These are phyloP conservation scores for Fusarium nematophilum DNA, from an alignment of 2,329 filamentous ascomycete species.

Conservation along the genomic window DNA sequence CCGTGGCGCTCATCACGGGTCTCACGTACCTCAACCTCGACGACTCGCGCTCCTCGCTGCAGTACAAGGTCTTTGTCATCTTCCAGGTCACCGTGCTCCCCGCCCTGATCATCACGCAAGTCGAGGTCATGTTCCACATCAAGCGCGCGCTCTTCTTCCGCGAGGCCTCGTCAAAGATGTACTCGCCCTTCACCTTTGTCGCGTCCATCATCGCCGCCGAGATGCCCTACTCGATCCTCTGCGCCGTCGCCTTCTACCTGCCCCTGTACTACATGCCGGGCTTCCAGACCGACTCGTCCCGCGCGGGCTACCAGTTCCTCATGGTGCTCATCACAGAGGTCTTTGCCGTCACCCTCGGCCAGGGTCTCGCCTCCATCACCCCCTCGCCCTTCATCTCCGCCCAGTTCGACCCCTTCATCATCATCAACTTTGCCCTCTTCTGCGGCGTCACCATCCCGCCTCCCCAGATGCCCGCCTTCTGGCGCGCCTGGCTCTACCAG, in stretches of 20 bases:
- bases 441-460: conserved; percentile 87
- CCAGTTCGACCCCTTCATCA: conserved; percentile 83
- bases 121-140: conserved; percentile 83
- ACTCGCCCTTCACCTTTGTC: conserved; percentile 82
- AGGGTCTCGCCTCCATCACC: conserved; percentile 80
- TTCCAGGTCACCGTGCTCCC: conserved; percentile 91
- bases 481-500: conserved; percentile 80
- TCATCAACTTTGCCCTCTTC: conserved; percentile 86
- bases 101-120: conserved; percentile 83
- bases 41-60: conserved; percentile 78
- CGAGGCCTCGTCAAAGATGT: conserved; percentile 87
- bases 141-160: conserved; percentile 86
- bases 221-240: conserved; percentile 84
- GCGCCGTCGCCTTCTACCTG: conserved; percentile 83
- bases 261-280: conserved; percentile 88
- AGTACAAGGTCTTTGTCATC: conserved; percentile 89
- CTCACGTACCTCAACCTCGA: conserved; percentile 84
- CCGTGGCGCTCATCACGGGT: conserved; percentile 81
- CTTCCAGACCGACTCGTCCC: conserved; percentile 69
- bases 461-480: conserved; percentile 78
- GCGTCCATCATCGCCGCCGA: conserved; percentile 84
- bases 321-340: conserved; percentile 86
- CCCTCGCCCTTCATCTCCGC: conserved; percentile 83
- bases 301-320: conserved; percentile 88
- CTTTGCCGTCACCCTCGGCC: conserved; percentile 84